A percentile compares a stretch with the other conserved stretches of the same genome.
Conservation (phyloP, 345 rosid species). For the Trapa bicornis region DNA sequence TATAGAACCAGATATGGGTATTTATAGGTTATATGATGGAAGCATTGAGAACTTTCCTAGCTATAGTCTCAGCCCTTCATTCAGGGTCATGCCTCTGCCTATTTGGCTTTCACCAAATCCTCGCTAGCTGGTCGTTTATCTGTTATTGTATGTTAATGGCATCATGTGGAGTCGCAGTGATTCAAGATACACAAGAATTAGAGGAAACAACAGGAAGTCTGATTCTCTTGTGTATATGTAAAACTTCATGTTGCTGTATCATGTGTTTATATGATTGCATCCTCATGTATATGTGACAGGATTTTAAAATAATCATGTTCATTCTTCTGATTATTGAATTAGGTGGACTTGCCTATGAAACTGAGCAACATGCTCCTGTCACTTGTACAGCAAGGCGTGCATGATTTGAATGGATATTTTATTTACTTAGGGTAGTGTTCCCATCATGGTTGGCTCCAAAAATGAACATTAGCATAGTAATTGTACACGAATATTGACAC, state of each 20-base stretch:
- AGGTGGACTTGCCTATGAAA: background rate
- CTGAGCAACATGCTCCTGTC: background rate
- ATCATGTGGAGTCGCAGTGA: background rate
- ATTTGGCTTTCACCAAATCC: constrained; percentile 50
- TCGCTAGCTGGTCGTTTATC: constrained; percentile 9
- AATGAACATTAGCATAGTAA: too few species aligned
- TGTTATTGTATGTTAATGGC: background rate
- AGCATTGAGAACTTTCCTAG: constrained; percentile 39
- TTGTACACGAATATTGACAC: too few species aligned
- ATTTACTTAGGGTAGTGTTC: background rate
- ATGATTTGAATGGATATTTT: background rate
- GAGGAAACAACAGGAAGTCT: background rate
- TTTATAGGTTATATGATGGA: constrained; percentile 28
- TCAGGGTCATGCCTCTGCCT: constrained; percentile 26
- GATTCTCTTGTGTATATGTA: background rate
- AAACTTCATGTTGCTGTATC: background rate
- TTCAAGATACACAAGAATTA: background rate
- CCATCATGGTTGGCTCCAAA: too few species aligned
- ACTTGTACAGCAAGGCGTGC: background rate
- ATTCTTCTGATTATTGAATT: background rate
- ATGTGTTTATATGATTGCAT: background rate
- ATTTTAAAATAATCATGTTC: background rate
- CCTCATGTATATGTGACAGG: background rate
- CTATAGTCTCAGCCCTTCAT: constrained; percentile 10
- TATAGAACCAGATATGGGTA: constrained; percentile 40